These are phyloP conservation scores for Erucastrum elatum DNA, from an alignment of 345 rosid genomes.

Conservation along the genomic window DNA sequence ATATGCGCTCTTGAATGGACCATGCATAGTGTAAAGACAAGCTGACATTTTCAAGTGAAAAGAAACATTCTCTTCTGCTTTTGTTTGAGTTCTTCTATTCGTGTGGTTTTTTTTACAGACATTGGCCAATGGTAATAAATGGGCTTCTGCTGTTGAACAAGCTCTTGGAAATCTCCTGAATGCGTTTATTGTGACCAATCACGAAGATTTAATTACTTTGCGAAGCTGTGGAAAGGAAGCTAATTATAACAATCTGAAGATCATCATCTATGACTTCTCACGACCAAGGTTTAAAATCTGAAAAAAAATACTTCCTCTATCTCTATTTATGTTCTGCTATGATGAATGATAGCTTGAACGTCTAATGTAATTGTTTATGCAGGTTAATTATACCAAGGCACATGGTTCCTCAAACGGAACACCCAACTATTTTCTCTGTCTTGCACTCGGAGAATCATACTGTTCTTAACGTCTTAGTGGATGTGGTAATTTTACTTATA, in stretches of 20 bases:
- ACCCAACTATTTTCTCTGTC: constrained; percentile 74
- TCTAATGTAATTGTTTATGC: constrained; percentile 31
- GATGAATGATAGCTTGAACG: constrained; percentile 21
- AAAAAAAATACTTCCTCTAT: not conserved
- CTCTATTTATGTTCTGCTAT: not conserved
- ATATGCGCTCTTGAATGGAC: not conserved
- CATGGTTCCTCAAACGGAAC: constrained; percentile 76
- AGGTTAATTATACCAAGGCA: constrained; percentile 71
- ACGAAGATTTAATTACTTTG: constrained; percentile 60
- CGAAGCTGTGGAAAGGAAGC: constrained; percentile 73
- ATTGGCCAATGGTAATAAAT: constrained; percentile 62
- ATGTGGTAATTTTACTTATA: constrained; percentile 55
- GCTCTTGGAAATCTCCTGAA: constrained; percentile 86
- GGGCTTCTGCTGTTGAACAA: constrained; percentile 90
- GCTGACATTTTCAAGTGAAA: constrained; percentile 1
- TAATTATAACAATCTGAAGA: constrained; percentile 60
- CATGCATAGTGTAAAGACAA: not conserved
- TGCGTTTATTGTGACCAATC: constrained; percentile 85
- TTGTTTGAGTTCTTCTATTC: not conserved
- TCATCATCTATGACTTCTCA: constrained; percentile 77
- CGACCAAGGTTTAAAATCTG: constrained; percentile 61
- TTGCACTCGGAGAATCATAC: constrained; percentile 67
- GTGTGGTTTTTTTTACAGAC: constrained; percentile 48
- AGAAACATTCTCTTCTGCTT: not conserved
- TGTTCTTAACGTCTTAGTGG: constrained; percentile 82